A percentile compares a stretch with the other conserved stretches of the same genome.
Conservation (phyloP, 805 yeast species). For the Myxozyma lipomycoides region DNA sequence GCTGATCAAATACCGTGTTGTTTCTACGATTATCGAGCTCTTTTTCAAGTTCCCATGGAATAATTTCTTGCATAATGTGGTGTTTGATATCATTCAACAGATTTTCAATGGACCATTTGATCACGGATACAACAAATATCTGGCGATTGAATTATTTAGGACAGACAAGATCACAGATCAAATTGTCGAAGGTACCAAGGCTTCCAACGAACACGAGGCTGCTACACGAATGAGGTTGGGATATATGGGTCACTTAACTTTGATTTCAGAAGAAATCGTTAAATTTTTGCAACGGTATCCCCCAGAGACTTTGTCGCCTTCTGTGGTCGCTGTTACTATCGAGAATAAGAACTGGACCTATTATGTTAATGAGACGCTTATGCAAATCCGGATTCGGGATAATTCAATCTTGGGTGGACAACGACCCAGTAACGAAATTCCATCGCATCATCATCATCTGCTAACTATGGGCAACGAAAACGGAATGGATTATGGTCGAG, state of each 20-base stretch:
- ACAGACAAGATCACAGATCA: slow-evolving; percentile 55
- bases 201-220: slow-evolving; percentile 58
- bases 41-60: slow-evolving; percentile 93
- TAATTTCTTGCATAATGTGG: slow-evolving; percentile 94
- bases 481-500: slow-evolving; percentile 23
- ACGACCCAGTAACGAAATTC: slow-evolving; percentile 38
- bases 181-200: slow-evolving; percentile 58
- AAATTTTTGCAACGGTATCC: slow-evolving; percentile 66
- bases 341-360: slow-evolving; percentile 63
- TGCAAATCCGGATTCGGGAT: slow-evolving; percentile 88
- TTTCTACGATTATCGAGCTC: slow-evolving; percentile 41
- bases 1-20: slow-evolving; percentile 53
- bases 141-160: slow-evolving; percentile 67
- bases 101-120: slow-evolving; percentile 83
- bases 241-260: slow-evolving; percentile 93
- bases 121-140: slow-evolving; percentile 76
- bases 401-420: slow-evolving; percentile 90
- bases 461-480: slow-evolving; percentile 31
- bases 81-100: slow-evolving; percentile 94
- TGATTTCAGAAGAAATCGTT: slow-evolving; percentile 93
- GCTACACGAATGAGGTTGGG: slow-evolving; percentile 69
- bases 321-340: slow-evolving; percentile 47
- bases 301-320: slow-evolving; percentile 55
- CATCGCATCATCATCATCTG: slow-evolving; percentile 14
- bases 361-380: slow-evolving; percentile 76